Evolutionary conservation across 768 basidiomycete species (phyloP).

Genomic region (Lentinus brumalis): DNA sequence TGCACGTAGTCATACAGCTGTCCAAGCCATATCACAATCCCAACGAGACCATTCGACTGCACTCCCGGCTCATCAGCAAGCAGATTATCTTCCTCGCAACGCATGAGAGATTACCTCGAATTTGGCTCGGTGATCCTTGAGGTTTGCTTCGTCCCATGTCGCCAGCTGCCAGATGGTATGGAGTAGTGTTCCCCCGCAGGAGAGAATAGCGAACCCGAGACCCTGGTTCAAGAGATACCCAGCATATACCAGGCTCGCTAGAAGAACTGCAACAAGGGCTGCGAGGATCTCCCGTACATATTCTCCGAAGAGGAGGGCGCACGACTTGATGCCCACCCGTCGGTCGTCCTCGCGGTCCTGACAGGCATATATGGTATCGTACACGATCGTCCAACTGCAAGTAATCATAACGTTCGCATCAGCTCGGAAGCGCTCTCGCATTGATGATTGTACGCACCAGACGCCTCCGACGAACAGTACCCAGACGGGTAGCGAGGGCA

Average conservation of each 20-base stretch:
- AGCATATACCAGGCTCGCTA: constrained; percentile 44
- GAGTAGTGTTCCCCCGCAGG: constrained; percentile 45
- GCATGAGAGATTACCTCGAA: constrained; percentile 20
- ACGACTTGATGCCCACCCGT: constrained; percentile 73
- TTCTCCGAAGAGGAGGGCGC: constrained; percentile 69
- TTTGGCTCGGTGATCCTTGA: constrained; percentile 43
- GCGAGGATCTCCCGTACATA: constrained; percentile 60
- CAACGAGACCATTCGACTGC: not conserved
- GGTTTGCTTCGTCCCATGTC: constrained; percentile 39
- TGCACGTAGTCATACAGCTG: not conserved
- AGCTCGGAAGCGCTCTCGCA: constrained; percentile 9
- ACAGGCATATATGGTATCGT: constrained; percentile 77
- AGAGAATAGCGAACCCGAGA: constrained; percentile 43
- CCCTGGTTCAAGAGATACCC: constrained; percentile 59
- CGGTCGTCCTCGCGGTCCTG: constrained; percentile 78
- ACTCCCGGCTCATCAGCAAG: not conserved
- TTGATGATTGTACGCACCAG: constrained; percentile 25
- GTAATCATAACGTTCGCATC: too few species aligned
- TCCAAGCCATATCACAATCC: not conserved
- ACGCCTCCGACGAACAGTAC: constrained; percentile 23
- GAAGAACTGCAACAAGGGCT: constrained; percentile 54
- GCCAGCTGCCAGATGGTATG: constrained; percentile 51
- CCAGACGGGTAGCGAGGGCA: constrained; percentile 28
- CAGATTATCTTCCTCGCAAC: not conserved
- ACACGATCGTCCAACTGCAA: constrained; percentile 46